phyloP scores from a whole-genome alignment of 2,329 filamentous ascomycete genomes.

The Scopulariopsis brevicaulis region DNA sequence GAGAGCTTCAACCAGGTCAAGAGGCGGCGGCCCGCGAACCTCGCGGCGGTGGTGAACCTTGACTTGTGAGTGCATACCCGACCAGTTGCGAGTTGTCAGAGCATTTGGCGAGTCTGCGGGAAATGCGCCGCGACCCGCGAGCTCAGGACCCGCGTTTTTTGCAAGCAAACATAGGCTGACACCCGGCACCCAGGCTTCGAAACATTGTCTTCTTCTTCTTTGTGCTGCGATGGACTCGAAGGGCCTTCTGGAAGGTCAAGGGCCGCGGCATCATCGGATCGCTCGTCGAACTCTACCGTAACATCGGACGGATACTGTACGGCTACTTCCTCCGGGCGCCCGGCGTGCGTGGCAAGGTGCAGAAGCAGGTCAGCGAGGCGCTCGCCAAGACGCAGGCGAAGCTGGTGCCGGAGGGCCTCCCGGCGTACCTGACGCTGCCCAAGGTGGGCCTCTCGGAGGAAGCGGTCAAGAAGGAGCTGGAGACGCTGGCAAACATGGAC shows the following conservation, averaged over 20 bases:
- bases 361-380: slow-evolving; percentile 71
- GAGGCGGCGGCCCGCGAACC: slow-evolving; percentile 40
- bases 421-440: slow-evolving; percentile 65
- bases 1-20: slow-evolving; percentile 54
- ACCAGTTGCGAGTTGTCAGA: background rate
- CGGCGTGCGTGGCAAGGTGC: slow-evolving; percentile 75
- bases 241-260: slow-evolving; percentile 71
- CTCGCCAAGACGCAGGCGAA: slow-evolving; percentile 74
- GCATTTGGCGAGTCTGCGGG: background rate
- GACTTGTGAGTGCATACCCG: slow-evolving; percentile 44
- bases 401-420: slow-evolving; percentile 64
- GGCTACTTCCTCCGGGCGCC: slow-evolving; percentile 78
- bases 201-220: slow-evolving; percentile 88
- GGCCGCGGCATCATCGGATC: slow-evolving; percentile 82
- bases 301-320: slow-evolving; percentile 63
- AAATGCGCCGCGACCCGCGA: background rate
- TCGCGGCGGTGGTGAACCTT: slow-evolving; percentile 50
- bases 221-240: slow-evolving; percentile 70
- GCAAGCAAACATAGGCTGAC: background rate
- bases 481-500: slow-evolving; percentile 70
- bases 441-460: slow-evolving; percentile 76
- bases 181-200: slow-evolving; percentile 46
- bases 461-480: slow-evolving; percentile 67
- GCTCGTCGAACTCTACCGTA: slow-evolving; percentile 60
- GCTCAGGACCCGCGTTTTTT: background rate